Evolutionary conservation across 2,329 filamentous ascomycete species (phyloP).

Genomic region (Botrytis deweyae): DNA sequence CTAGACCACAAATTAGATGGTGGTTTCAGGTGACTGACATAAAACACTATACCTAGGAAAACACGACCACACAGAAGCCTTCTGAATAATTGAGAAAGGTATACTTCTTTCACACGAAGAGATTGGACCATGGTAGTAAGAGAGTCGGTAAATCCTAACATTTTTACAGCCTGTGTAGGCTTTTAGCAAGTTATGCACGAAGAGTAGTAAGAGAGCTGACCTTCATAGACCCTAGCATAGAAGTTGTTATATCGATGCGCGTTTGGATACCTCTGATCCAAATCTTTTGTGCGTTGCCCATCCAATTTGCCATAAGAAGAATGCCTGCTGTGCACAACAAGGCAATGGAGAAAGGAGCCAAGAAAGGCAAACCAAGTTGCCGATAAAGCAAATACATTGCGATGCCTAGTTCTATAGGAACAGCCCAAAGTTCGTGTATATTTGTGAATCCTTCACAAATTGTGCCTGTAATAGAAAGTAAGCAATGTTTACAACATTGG

Average conservation of each 20-base stretch:
- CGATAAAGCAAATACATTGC: constrained; percentile 36
- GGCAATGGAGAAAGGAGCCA: constrained; percentile 30
- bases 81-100: constrained; percentile 42
- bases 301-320: constrained; percentile 30
- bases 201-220: constrained; percentile 11
- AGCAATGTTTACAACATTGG: neutral
- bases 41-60: constrained; percentile 26
- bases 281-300: constrained; percentile 34
- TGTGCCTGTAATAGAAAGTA: constrained; percentile 25
- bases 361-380: constrained; percentile 36
- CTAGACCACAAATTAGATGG: constrained; percentile 19
- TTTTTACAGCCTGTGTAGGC: constrained; percentile 34
- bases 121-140: constrained; percentile 40
- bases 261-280: constrained; percentile 39
- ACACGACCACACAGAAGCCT: constrained; percentile 36
- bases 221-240: constrained; percentile 39
- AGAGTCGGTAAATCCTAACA: constrained; percentile 40
- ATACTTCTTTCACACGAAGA: constrained; percentile 43
- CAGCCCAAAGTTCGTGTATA: constrained; percentile 39
- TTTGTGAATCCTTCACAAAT: constrained; percentile 37
- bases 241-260: constrained; percentile 36
- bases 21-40: neutral
- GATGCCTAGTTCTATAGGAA: constrained; percentile 34
- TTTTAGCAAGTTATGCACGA: constrained; percentile 12
- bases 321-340: constrained; percentile 35